Evolutionary conservation across 768 basidiomycete genomes (phyloP).

Genomic region (Daedalea quercina): DNA sequence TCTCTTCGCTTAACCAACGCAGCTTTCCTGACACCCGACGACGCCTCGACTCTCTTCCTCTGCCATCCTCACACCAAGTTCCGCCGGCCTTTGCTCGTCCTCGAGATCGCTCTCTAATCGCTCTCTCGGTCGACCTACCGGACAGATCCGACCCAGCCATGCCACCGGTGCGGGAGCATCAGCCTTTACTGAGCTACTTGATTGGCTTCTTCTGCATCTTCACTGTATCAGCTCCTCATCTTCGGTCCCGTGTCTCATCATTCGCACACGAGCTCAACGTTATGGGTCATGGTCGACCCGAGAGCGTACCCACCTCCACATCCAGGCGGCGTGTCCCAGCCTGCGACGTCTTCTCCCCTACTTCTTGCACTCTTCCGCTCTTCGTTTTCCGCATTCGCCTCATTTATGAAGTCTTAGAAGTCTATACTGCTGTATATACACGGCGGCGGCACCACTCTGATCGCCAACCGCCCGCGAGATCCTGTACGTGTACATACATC

Average conservation of each 20-base stretch:
- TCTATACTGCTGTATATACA: background rate
- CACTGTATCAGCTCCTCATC: background rate
- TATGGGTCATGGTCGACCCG: background rate
- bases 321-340: background rate
- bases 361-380: background rate
- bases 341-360: background rate
- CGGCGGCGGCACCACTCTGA: too few species aligned
- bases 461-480: too few species aligned
- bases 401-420: background rate
- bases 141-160: background rate
- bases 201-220: background rate
- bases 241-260: conserved; percentile 1
- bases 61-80: background rate
- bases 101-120: too few species aligned
- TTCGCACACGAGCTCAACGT: background rate
- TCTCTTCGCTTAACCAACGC: background rate
- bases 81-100: too few species aligned
- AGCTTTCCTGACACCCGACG: background rate
- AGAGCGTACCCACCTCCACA: background rate
- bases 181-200: background rate
- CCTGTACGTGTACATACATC: background rate
- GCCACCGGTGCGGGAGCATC: background rate
- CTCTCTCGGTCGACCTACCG: background rate
- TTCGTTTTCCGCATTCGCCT: too few species aligned
- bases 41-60: background rate